Percentiles rank a stretch among this genome's conserved stretches.
Evolutionary conservation across 768 basidiomycete species (phyloP).

Genomic region (Psilocybe sp.): DNA sequence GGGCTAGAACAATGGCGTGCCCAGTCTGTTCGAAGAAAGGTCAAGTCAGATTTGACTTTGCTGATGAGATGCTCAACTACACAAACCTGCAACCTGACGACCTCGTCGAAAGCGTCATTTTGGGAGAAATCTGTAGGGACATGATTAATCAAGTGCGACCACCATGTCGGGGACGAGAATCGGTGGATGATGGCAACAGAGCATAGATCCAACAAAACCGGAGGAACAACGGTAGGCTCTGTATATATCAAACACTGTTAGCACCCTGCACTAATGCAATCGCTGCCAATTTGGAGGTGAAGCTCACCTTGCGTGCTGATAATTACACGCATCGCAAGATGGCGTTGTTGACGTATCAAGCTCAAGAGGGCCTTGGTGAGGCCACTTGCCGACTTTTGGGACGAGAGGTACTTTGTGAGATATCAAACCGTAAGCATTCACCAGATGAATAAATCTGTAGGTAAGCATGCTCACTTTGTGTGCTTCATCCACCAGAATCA

Average conservation of each 20-base stretch:
- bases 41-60: conserved; percentile 3
- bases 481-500: conserved; percentile 72
- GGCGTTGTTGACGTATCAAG: conserved; percentile 67
- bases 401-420: conserved; percentile 52
- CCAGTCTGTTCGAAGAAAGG: no score
- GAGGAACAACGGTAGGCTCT: conserved; percentile 76
- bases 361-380: conserved; percentile 57
- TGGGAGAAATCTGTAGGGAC: conserved; percentile 61
- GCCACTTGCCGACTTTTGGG: conserved; percentile 40
- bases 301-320: conserved; percentile 69
- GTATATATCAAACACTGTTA: conserved; percentile 3
- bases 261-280: neutral
- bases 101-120: conserved; percentile 61
- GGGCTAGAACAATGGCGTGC: conserved; percentile 66
- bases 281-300: neutral
- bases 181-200: conserved; percentile 65
- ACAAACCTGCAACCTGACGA: conserved; percentile 63
- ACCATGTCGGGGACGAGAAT: conserved; percentile 77
- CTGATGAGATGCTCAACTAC: no score
- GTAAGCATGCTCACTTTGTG: conserved; percentile 55
- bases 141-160: conserved; percentile 65
- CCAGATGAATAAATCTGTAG: neutral
- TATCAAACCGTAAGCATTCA: neutral
- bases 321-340: conserved; percentile 68
- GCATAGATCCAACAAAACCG: conserved; percentile 65